These are phyloP conservation scores for Apiospora pterosperma DNA, from an alignment of 2,329 filamentous ascomycete species.

Conservation along the genomic window DNA sequence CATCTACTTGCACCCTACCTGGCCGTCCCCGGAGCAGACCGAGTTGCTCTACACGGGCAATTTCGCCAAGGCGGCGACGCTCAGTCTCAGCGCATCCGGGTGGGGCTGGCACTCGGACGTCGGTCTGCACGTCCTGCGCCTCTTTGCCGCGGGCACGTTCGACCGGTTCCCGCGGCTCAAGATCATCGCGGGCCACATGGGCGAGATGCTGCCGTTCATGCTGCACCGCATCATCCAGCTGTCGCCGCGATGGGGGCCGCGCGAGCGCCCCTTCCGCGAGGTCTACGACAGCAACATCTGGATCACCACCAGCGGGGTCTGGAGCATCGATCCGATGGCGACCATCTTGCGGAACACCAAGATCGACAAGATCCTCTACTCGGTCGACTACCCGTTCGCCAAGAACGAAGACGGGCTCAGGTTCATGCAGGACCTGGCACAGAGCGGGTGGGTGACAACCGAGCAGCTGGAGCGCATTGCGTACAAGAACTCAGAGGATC, in stretches of 20 bases:
- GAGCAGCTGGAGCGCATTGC: slow-evolving; percentile 47
- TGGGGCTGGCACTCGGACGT: slow-evolving; percentile 36
- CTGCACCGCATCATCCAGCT: slow-evolving; percentile 41
- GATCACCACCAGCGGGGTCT: slow-evolving; percentile 54
- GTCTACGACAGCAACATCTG: slow-evolving; percentile 56
- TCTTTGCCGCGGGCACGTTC: slow-evolving; percentile 26
- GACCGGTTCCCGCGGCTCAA: slow-evolving; percentile 33
- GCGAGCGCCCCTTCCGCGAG: slow-evolving; percentile 36
- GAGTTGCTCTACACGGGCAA: slow-evolving; percentile 29
- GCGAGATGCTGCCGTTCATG: slow-evolving; percentile 50
- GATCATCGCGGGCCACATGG: slow-evolving; percentile 37
- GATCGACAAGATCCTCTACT: slow-evolving; percentile 51
- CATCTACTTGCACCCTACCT: slow-evolving; percentile 48
- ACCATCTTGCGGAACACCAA: slow-evolving; percentile 40
- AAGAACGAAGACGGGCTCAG: slow-evolving; percentile 43
- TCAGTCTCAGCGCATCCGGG: slow-evolving; percentile 16
- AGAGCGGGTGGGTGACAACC: slow-evolving; percentile 44
- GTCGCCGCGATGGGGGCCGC: slow-evolving; percentile 23
- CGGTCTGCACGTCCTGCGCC: slow-evolving; percentile 29
- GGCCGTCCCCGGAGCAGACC: slow-evolving; percentile 25
- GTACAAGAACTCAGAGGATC: slow-evolving; percentile 46
- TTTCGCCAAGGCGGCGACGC: slow-evolving; percentile 23
- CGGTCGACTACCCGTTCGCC: slow-evolving; percentile 55
- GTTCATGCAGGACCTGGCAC: slow-evolving; percentile 45
- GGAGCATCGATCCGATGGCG: slow-evolving; percentile 44